phyloP scores from a whole-genome alignment of 164 flowering plant species.

The Akebia trifoliata region DNA sequence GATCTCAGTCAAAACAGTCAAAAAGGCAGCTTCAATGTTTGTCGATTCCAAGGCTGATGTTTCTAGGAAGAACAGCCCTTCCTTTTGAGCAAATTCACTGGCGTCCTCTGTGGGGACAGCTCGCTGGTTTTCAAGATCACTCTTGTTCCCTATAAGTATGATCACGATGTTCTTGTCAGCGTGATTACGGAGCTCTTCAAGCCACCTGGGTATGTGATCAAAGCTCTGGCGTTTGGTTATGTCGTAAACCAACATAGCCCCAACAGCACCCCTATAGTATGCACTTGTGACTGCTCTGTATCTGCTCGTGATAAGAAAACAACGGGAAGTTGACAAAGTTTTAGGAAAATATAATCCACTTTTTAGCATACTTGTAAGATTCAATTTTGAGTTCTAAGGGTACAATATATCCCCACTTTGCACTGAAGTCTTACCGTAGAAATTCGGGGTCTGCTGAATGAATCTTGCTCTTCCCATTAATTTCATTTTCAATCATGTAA shows the following conservation, averaged over 20 bases:
- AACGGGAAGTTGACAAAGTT: background rate
- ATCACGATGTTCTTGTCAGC: constrained; percentile 25
- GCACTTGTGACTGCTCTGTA: constrained; percentile 26
- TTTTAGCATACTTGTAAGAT: background rate
- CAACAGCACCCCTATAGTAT: constrained; percentile 27
- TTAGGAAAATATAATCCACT: background rate
- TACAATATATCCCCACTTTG: no score
- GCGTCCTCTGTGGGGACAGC: constrained; percentile 25
- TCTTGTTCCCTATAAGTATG: constrained; percentile 27
- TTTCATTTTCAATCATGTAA: no score
- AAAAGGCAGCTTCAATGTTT: constrained; percentile 22
- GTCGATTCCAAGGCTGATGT: constrained; percentile 26
- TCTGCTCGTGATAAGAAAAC: constrained; percentile 6
- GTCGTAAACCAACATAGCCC: constrained; percentile 30
- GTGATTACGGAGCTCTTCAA: constrained; percentile 25
- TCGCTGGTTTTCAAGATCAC: constrained; percentile 22
- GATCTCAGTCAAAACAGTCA: constrained; percentile 26
- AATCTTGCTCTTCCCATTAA: no score
- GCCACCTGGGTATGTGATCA: constrained; percentile 26
- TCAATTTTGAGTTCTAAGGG: no score
- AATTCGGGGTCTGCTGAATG: no score
- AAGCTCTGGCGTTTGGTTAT: constrained; percentile 25
- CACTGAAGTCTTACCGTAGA: no score
- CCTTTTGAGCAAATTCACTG: constrained; percentile 25
- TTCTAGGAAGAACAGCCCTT: constrained; percentile 26